phyloP scores from a whole-genome alignment of 495 filamentous ascomycete genomes.

The Trichoderma reesei region DNA sequence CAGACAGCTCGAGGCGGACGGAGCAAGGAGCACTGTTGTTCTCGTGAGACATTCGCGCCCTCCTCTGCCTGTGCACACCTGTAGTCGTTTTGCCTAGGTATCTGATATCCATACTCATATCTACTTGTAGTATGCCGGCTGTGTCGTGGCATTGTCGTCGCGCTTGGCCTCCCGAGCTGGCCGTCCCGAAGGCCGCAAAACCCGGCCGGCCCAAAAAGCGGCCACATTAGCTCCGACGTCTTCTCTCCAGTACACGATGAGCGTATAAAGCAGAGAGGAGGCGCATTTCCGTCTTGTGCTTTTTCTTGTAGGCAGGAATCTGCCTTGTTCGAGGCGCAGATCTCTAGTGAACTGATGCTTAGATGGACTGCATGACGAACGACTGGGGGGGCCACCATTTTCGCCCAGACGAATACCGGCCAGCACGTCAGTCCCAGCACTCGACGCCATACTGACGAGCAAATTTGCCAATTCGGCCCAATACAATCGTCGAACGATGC shows the following conservation, averaged over 20 bases:
- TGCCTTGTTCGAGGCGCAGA: background rate
- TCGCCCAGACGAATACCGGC: background rate
- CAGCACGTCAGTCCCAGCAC: background rate
- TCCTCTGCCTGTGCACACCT: too few species aligned
- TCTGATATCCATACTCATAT: too few species aligned
- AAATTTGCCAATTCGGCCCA: background rate
- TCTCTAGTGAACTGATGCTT: background rate
- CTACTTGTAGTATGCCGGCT: background rate
- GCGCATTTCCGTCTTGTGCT: background rate
- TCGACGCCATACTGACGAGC: background rate
- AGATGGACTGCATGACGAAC: background rate
- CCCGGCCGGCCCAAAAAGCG: background rate
- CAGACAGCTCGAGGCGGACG: too few species aligned
- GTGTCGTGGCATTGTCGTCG: background rate
- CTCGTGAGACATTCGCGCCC: too few species aligned
- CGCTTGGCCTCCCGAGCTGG: background rate
- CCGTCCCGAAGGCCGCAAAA: background rate
- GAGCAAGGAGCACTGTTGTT: too few species aligned
- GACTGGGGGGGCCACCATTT: background rate
- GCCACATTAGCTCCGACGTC: background rate
- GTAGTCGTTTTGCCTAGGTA: too few species aligned
- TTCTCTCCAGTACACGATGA: background rate
- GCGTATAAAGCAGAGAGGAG: background rate
- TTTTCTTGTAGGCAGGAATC: background rate
- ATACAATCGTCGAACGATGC: background rate